Base-by-base conservation (phyloP, 148 eudicot genomes). In the Spergularia marina region DNA sequence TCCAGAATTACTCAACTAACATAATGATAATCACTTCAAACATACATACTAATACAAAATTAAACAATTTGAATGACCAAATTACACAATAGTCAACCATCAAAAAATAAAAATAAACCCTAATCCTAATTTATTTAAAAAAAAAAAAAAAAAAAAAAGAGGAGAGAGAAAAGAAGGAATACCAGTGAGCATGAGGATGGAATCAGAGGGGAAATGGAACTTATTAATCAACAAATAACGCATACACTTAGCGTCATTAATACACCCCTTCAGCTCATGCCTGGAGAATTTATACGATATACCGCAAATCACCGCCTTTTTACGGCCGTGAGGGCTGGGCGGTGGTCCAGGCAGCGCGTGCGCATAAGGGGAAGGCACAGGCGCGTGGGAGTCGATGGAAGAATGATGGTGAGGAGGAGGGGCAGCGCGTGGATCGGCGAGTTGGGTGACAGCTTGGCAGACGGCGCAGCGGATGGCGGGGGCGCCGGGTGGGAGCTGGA, bases 171-270 rank as follows among this genome's bases (percentile, higher is more conserved):
- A 10, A 74, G 54, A 68, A 18, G 25, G 30, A 40, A 61, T 63
- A 95, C 99, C 96, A 34, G 92, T 96, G 41, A 96, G 98, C 98
- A 91, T 92, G 57, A 96, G 80, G 79, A 96, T 91, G 7, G 91
- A 85, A 47, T 91, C 82, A 68, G 96, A 80, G 0, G 97, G 87
- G 62, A 92, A 96, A 5, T 78, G 79, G 58, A 96, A 96, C 87
- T 84, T 89, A 34, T 88, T 88, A 1, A 92, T 81, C 74, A 96
- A 68, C 69, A 96, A 53, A 80, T 75, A 81, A 15, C 84, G 85
- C 99, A 96, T 96, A 72, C 92, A 92, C 86, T 96, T 96, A 25
- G 98, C 96, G 64, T 96, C 99, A 76, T 96, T 96, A 9, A 96
- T 82, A 52, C 98, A 92, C 10, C 99, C 99, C 49, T 89, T 88